Evolutionary conservation across 2,329 filamentous ascomycete genomes (phyloP), one percentile per base, ranked within the genome.

Genomic region (Colletotrichum chrysophilum): DNA sequence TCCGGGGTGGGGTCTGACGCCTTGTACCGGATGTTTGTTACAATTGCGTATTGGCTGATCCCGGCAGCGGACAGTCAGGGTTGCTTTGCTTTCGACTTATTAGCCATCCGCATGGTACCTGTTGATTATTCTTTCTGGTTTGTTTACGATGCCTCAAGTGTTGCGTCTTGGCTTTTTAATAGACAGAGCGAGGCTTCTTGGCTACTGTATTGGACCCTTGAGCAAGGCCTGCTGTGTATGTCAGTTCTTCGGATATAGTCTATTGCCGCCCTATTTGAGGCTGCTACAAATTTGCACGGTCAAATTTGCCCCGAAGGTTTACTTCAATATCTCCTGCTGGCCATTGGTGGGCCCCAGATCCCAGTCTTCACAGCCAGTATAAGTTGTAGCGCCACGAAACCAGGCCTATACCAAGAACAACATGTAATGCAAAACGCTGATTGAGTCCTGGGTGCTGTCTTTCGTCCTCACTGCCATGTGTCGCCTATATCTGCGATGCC

Each of bases 371-470:
- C 13, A 36, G 34, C 34, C 14, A 36, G 34, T 36, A 16, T 1
- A 36, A 36, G 34, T 14, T 34, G 14, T 6, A 34, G 12, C 32
- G 32, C 32, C 32, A 34, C 5, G 13, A 3, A 7, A 34, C 32
- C 32, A 14, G 13, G 32, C 14, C 32, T 34, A 34, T 34, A 14
- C 14, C 34, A 7, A 14, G 13, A 16, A 16, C 14, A 36, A 16
- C 13, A 36, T 2, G 1, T 16, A 7, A 1, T 36, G 1, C 14
- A 36, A 36, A 8, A 36, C 13, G 3, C 0, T 16, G 34, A 7
- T 16, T 36, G 3, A 7, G 14, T 3, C 6, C 4, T 36, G 16
- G 34, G 34, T 36, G 14, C 14, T 36, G 34, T 7, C 3, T 36
- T 36, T 16, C 34, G 21, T 36, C 6, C 3, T 4, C 14, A 34